A percentile compares a stretch with the other conserved stretches of the same genome.
These are phyloP conservation scores for Xylaria multiplex DNA, from an alignment of 2,329 filamentous ascomycete species.

Conservation along the genomic window DNA sequence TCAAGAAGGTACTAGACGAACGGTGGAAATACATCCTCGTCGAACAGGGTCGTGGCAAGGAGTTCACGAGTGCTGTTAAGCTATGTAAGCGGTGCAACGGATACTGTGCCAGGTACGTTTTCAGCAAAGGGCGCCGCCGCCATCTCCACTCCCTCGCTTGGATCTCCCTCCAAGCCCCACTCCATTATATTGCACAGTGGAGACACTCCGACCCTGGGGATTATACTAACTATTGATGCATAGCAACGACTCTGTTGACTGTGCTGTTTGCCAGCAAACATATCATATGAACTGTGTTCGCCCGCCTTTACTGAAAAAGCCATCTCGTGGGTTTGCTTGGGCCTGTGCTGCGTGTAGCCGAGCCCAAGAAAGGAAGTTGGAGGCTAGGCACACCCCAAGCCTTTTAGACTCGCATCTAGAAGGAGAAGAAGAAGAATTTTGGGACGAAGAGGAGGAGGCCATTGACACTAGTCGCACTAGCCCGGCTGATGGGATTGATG, in stretches of 20 bases:
- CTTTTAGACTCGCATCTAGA: conserved; percentile 75
- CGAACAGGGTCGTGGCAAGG: conserved; percentile 92
- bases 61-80: conserved; percentile 95
- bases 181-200: conserved; percentile 35
- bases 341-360: conserved; percentile 95
- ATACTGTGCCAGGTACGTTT: conserved; percentile 87
- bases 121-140: conserved; percentile 30
- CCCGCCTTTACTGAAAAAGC: conserved; percentile 92
- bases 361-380: conserved; percentile 91
- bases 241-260: conserved; percentile 95
- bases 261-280: conserved; percentile 91
- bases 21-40: conserved; percentile 97
- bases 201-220: conserved; percentile 9
- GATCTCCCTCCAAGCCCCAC: conserved; percentile 26
- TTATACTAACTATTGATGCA: conserved; percentile 28
- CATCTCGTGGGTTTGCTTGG: conserved; percentile 97
- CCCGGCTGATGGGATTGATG: conserved; percentile 68
- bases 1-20: conserved; percentile 95
- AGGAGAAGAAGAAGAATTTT: conserved; percentile 69
- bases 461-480: conserved; percentile 70
- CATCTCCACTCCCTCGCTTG: conserved; percentile 28
- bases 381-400: conserved; percentile 86
- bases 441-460: conserved; percentile 78
- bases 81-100: conserved; percentile 90
- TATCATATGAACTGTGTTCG: conserved; percentile 99